Conservation (phyloP, 441 rosid species). For the Sinapis alba region DNA sequence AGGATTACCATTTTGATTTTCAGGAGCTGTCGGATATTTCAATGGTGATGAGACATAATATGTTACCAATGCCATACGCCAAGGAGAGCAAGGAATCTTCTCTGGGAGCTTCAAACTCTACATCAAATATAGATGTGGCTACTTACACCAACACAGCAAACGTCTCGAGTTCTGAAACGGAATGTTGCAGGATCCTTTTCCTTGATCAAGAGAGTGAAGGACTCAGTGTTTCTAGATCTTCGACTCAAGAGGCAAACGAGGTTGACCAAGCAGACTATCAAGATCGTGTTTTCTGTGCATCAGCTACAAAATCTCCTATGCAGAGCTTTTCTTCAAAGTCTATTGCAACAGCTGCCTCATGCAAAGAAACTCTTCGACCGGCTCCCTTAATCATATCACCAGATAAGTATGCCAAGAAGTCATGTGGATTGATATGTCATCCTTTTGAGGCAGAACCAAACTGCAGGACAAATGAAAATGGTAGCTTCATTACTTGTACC, state of each 20-base stretch:
- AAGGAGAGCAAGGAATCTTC: conserved; percentile 51
- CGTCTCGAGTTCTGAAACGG: conserved; percentile 71
- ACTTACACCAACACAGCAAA: conserved; percentile 48
- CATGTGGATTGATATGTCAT: conserved; percentile 47
- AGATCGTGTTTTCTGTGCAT: conserved; percentile 43
- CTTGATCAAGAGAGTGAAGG: conserved; percentile 59
- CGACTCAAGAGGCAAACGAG: conserved; percentile 43
- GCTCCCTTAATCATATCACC: conserved; percentile 47
- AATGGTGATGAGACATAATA: conserved; percentile 53
- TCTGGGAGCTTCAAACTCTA: conserved; percentile 45
- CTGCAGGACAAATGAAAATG: conserved; percentile 43
- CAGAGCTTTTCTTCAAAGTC: conserved; percentile 50
- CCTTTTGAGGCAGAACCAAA: conserved; percentile 56
- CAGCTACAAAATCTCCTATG: conserved; percentile 42
- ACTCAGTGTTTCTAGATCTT: conserved; percentile 50
- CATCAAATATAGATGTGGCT: conserved; percentile 42
- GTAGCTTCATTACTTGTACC: conserved; percentile 60
- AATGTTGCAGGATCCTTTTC: conserved; percentile 80
- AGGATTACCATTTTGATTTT: conserved; percentile 59
- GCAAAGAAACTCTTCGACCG: conserved; percentile 49
- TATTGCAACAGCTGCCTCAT: conserved; percentile 48
- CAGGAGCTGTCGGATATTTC: conserved; percentile 54
- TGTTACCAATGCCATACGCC: conserved; percentile 49
- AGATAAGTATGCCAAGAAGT: conserved; percentile 51
- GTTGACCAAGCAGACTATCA: conserved; percentile 42